Conservation (phyloP, 1,284 basidiomycete genomes). For the Puccinia horiana region DNA sequence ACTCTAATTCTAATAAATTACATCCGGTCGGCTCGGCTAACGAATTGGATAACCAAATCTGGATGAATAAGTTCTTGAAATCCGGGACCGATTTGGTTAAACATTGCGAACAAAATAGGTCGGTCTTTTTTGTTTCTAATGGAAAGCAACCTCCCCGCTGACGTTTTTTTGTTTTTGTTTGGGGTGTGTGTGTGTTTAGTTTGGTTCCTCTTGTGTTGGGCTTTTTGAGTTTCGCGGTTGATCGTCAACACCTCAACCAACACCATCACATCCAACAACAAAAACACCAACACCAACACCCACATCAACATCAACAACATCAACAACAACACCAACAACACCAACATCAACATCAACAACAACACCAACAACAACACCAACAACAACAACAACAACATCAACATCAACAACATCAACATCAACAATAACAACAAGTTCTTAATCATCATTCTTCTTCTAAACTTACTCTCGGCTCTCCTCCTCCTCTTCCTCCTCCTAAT, state of each 20-base stretch:
- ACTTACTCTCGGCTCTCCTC: too few relatives aligned
- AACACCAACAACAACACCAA: too few relatives aligned
- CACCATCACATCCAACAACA: not conserved
- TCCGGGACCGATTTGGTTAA: slow-evolving; percentile 58
- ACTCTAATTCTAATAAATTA: slow-evolving; percentile 32
- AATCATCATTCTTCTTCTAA: too few relatives aligned
- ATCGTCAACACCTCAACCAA: not conserved
- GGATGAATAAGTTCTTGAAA: slow-evolving; percentile 46
- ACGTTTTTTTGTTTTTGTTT: not conserved
- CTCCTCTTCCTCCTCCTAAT: too few relatives aligned
- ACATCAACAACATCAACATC: not conserved
- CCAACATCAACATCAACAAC: too few relatives aligned
- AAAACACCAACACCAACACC: not conserved
- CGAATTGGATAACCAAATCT: slow-evolving; percentile 43
- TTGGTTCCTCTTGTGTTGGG: slow-evolving; percentile 59
- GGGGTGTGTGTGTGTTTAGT: slow-evolving; percentile 46
- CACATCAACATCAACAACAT: too few relatives aligned
- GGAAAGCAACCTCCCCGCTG: not conserved
- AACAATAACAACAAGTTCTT: too few relatives aligned
- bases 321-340: too few relatives aligned
- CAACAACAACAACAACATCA: too few relatives aligned
- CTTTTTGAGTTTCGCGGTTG: slow-evolving; percentile 53
- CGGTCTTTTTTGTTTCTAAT: not conserved
- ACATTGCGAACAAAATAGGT: slow-evolving; percentile 59
- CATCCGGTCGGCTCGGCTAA: not conserved